A percentile compares a stretch with the other conserved stretches of the same genome.
Conservation (phyloP, 352 stramenopile genomes). For the Phytophthora idaei region DNA sequence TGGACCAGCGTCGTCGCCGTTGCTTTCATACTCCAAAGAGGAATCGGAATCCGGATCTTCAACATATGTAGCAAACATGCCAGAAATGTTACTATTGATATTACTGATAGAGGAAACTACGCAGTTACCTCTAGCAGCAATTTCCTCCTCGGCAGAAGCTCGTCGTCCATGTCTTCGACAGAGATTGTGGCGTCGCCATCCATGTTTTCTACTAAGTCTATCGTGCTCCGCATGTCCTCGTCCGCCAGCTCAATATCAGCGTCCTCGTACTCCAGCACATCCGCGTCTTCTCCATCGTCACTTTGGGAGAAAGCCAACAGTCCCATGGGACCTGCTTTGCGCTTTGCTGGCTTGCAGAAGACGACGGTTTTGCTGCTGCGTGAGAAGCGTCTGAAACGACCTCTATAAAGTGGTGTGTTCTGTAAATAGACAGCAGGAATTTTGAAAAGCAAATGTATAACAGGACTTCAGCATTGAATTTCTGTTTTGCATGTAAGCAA, state of each 20-base stretch:
- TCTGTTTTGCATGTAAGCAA: not conserved
- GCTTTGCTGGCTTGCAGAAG: not conserved
- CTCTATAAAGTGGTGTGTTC: not conserved
- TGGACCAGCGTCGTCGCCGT: too few relatives aligned
- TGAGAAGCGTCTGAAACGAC: not conserved
- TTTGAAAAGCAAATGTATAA: not conserved
- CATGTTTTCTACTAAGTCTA: not conserved
- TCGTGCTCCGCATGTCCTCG: not conserved
- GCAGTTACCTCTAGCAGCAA: too few relatives aligned
- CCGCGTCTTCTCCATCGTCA: not conserved
- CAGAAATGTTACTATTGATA: not conserved
- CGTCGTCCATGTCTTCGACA: too few relatives aligned
- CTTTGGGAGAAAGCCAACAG: not conserved
- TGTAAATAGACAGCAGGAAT: not conserved
- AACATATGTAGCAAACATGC: not conserved
- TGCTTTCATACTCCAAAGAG: not conserved
- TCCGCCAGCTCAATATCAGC: not conserved
- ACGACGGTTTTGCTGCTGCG: too few relatives aligned
- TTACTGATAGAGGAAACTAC: not conserved
- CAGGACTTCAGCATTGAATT: not conserved
- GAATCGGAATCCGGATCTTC: not conserved
- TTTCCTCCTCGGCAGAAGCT: not conserved
- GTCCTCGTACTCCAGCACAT: not conserved
- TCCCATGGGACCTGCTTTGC: not conserved
- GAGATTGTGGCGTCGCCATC: not conserved